phyloP scores from a whole-genome alignment of 257 asterid species.

The Linaria vulgaris region DNA sequence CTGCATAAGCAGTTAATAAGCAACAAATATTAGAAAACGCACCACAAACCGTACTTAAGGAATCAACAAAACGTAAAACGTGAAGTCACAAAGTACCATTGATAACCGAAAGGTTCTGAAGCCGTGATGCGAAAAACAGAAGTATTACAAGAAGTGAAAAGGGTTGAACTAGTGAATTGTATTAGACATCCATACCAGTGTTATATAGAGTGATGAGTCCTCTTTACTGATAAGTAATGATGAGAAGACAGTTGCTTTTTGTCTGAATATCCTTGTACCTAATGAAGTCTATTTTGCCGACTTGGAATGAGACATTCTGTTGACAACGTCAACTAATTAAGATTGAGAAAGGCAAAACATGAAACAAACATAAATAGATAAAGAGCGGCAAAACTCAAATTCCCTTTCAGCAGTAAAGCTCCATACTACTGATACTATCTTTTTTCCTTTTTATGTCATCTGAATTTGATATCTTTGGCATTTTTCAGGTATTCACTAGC shows the following conservation, averaged over 20 bases:
- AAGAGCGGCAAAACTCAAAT: conserved; percentile 4
- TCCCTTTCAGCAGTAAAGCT: not conserved
- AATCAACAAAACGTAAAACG: not conserved
- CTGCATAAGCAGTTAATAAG: conserved; percentile 28
- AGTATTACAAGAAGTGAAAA: conserved; percentile 2
- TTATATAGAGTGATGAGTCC: not conserved
- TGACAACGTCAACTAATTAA: conserved; percentile 24
- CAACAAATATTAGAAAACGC: not conserved
- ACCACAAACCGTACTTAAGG: not conserved
- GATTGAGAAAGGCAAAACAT: not conserved
- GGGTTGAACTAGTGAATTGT: not conserved
- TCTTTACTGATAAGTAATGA: not conserved
- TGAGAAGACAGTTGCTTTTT: conserved; percentile 24
- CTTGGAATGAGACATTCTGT: conserved; percentile 26
- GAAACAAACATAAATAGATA: conserved; percentile 1
- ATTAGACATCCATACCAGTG: conserved; percentile 9
- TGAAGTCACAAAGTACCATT: conserved; percentile 23
- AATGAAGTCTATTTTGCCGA: conserved; percentile 29
- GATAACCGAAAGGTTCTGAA: not conserved
- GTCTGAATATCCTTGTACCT: conserved; percentile 37
- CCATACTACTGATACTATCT: not conserved
- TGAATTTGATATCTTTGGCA: conserved; percentile 24
- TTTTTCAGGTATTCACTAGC: conserved; percentile 19
- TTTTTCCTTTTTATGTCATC: not conserved
- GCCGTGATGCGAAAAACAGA: not conserved